Evolutionary conservation across 2,329 filamentous ascomycete species (phyloP).

Genomic region (Trichoderma semiorbis): DNA sequence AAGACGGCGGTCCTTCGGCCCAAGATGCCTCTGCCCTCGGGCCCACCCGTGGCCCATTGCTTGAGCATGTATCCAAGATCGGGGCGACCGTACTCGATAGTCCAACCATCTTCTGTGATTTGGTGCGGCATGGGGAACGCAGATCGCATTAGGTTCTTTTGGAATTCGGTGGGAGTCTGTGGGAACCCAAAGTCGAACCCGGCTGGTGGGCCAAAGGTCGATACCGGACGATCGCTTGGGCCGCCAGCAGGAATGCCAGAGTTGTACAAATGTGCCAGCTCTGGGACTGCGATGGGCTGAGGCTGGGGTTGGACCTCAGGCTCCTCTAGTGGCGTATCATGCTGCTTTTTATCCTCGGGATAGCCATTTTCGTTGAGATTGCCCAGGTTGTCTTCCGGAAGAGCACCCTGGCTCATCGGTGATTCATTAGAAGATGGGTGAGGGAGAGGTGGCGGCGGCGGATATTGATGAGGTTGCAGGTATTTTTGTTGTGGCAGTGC

Average conservation of each 20-base stretch:
- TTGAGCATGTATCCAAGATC: constrained; percentile 83
- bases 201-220: constrained; percentile 56
- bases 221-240: constrained; percentile 44
- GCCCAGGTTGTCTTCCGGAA: constrained; percentile 43
- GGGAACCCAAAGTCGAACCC: constrained; percentile 81
- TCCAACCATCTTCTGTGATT: constrained; percentile 72
- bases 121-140: constrained; percentile 70
- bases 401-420: constrained; percentile 26
- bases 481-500: constrained; percentile 70
- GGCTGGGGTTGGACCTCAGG: constrained; percentile 23
- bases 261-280: constrained; percentile 56
- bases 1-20: constrained; percentile 83
- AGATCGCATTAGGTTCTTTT: constrained; percentile 86
- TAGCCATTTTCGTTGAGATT: constrained; percentile 28
- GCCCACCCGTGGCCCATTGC: constrained; percentile 71
- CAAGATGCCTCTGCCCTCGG: constrained; percentile 64
- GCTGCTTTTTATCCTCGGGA: constrained; percentile 41
- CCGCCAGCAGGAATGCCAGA: constrained; percentile 35
- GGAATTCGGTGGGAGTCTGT: constrained; percentile 78
- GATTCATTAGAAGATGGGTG: constrained; percentile 24
- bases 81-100: constrained; percentile 86
- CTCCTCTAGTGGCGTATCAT: constrained; percentile 25
- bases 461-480: constrained; percentile 50
- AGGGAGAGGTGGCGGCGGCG: constrained; percentile 30
- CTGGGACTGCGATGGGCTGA: constrained; percentile 43